Base-by-base conservation (phyloP, 345 rosid species). In the Ceriops tagal region DNA sequence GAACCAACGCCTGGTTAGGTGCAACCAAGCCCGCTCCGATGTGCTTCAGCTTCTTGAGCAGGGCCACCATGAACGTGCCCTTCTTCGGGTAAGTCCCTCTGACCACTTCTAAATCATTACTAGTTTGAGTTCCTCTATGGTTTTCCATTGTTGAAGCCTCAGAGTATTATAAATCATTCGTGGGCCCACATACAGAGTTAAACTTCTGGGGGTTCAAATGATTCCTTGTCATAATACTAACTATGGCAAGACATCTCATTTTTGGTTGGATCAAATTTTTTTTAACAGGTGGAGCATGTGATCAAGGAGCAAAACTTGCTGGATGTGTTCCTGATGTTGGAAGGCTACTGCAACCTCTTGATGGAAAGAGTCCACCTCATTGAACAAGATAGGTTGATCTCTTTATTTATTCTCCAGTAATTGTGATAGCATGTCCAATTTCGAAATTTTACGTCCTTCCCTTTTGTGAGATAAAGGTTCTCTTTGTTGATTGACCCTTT, bases 41-140 rank as follows among this genome's bases (percentile, higher is more conserved):
- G 93, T 95, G 20, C 66, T 81, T 37, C 86, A 92, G 82, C 89
- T 95, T 72, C 99, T 95, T 52, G 81, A 82, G 31, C 93, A 78
- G 4, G 89, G 91, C 8, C 78, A 79, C 51, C 93, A 85, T 61
- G 92, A 88, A n/a, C 82, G 86, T 1, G 96, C 98, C 79, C 88
- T 86, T 66, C 88, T 86, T 61, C 86, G 98, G 31, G 92, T 89
- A 76, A 56, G 71, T 6, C 49, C 22, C 55, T 27, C 3, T 67
- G 21, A 3, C 22, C 37, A 1, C 0, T 39, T 39, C 46, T 11
- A 39, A 39, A 39, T 39, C 46, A 5, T 39, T 39, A 39, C 46
- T 9, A 39, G 11, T 39, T 10, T 43, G 18, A 43, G 5, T 43
- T 43, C 18, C 49, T 43, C 4, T 43, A 13, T 13, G 49, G 49